Evolutionary conservation across 1,284 basidiomycete species (phyloP).

Genomic region (Polyporus tsugae): DNA sequence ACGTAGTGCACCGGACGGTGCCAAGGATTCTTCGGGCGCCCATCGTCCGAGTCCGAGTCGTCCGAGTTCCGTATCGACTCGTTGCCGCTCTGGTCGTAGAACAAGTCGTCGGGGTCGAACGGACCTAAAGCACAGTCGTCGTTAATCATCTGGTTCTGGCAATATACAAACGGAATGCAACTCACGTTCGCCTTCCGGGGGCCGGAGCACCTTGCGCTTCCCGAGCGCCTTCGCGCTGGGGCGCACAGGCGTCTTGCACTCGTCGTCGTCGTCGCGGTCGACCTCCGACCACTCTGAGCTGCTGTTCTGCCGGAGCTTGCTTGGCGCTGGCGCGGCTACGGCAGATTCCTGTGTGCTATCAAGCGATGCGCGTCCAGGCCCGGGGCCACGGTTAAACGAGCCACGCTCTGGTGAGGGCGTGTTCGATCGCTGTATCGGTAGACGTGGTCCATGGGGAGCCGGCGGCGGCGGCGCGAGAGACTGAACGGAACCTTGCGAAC

Average conservation of each 20-base stretch:
- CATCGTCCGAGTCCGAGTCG: slow-evolving; percentile 51
- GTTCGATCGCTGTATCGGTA: slow-evolving; percentile 62
- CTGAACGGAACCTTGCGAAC: slow-evolving; percentile 37
- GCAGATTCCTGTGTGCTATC: slow-evolving; percentile 27
- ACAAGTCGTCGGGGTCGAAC: slow-evolving; percentile 55
- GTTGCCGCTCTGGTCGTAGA: slow-evolving; percentile 44
- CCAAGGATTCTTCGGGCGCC: slow-evolving; percentile 32
- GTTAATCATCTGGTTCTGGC: neutral
- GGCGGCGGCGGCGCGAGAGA: slow-evolving; percentile 70
- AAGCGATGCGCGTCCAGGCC: slow-evolving; percentile 24
- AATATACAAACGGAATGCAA: slow-evolving; percentile 19
- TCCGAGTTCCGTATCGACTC: slow-evolving; percentile 41
- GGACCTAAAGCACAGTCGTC: slow-evolving; percentile 36
- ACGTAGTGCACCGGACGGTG: slow-evolving; percentile 71
- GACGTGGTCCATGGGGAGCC: slow-evolving; percentile 74
- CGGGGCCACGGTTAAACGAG: slow-evolving; percentile 15
- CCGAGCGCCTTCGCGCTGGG: slow-evolving; percentile 84
- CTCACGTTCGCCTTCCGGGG: slow-evolving; percentile 54
- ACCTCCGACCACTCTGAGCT: slow-evolving; percentile 27
- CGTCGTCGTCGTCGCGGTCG: slow-evolving; percentile 18
- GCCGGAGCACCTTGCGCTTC: slow-evolving; percentile 70
- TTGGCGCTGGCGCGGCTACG: slow-evolving; percentile 17
- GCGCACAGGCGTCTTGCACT: slow-evolving; percentile 47
- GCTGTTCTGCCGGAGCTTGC: slow-evolving; percentile 27
- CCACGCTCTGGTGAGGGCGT: slow-evolving; percentile 57